Conservation (phyloP, 495 filamentous ascomycete species). For the Wilcoxina mikolae region DNA sequence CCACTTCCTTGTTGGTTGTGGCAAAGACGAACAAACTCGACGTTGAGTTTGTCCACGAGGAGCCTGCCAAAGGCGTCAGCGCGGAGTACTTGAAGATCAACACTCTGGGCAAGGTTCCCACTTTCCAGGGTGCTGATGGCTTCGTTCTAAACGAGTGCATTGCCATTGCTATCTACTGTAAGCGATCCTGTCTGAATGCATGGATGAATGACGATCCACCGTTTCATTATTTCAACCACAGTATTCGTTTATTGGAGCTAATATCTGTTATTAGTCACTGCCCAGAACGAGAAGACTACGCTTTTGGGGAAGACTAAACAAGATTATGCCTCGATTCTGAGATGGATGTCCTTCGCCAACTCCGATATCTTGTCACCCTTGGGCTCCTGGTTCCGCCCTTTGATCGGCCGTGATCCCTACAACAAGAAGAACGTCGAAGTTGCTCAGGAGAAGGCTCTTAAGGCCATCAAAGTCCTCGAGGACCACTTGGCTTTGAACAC, state of each 20-base stretch:
- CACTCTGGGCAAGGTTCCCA: conserved; percentile 76
- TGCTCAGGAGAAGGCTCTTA: conserved; percentile 46
- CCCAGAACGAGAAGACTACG: conserved; percentile 99
- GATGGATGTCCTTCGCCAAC: conserved; percentile 92
- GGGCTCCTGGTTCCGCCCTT: conserved; percentile 75
- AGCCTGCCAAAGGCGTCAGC: conserved; percentile 43
- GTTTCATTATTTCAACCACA: neutral
- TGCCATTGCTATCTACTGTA: conserved; percentile 95
- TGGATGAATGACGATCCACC: neutral
- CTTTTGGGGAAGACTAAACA: conserved; percentile 99
- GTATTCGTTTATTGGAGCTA: neutral
- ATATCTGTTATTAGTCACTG: conserved; percentile 52
- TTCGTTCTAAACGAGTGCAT: conserved; percentile 78
- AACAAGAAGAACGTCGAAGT: conserved; percentile 97
- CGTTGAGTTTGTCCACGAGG: conserved; percentile 62
- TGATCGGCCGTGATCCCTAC: conserved; percentile 68
- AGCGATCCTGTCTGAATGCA: conserved; percentile 31
- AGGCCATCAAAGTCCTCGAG: conserved; percentile 58
- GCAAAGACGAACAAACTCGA: conserved; percentile 93
- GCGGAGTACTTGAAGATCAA: conserved; percentile 71
- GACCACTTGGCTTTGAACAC: conserved; percentile 82
- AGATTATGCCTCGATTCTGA: conserved; percentile 92
- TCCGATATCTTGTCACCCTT: conserved; percentile 60
- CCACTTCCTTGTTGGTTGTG: conserved; percentile 71
- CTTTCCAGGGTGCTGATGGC: conserved; percentile 86